Percentiles rank a stretch among this genome's conserved stretches.
Conservation (phyloP, 768 basidiomycete species). For the Boletus coccyginus region DNA sequence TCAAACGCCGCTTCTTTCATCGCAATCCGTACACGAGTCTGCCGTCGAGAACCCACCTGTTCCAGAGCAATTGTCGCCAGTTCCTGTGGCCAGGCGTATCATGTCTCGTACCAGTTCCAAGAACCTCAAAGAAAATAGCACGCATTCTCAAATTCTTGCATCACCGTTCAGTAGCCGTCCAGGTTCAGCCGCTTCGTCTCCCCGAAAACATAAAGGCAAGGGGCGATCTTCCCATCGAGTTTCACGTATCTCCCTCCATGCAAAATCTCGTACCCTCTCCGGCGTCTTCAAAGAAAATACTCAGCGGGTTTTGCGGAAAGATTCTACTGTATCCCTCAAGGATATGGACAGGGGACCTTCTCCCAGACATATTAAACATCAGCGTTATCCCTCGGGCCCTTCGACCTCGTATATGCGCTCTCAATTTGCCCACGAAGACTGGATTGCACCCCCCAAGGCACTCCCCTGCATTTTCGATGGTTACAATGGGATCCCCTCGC, state of each 20-base stretch:
- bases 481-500: neutral
- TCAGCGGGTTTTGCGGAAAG: conserved; percentile 15
- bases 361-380: conserved; percentile 15
- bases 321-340: conserved; percentile 17
- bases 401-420: conserved; percentile 29
- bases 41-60: conserved; percentile 19
- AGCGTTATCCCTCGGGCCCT: conserved; percentile 21
- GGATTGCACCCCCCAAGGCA: conserved; percentile 12
- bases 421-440: conserved; percentile 10
- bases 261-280: conserved; percentile 42
- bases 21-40: conserved; percentile 22
- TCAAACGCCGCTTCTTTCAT: conserved; percentile 27
- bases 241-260: conserved; percentile 23
- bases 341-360: conserved; percentile 8
- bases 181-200: conserved; percentile 38
- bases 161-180: conserved; percentile 50
- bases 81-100: conserved; percentile 36
- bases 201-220: conserved; percentile 21
- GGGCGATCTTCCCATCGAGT: conserved; percentile 8
- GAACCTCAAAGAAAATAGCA: conserved; percentile 39
- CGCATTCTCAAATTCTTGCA: conserved; percentile 29
- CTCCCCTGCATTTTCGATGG: neutral
- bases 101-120: conserved; percentile 40
- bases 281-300: conserved; percentile 18
- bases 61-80: conserved; percentile 41